Conservation (phyloP, 2,329 filamentous ascomycete species). For the Pseudocercospora crystallina region DNA sequence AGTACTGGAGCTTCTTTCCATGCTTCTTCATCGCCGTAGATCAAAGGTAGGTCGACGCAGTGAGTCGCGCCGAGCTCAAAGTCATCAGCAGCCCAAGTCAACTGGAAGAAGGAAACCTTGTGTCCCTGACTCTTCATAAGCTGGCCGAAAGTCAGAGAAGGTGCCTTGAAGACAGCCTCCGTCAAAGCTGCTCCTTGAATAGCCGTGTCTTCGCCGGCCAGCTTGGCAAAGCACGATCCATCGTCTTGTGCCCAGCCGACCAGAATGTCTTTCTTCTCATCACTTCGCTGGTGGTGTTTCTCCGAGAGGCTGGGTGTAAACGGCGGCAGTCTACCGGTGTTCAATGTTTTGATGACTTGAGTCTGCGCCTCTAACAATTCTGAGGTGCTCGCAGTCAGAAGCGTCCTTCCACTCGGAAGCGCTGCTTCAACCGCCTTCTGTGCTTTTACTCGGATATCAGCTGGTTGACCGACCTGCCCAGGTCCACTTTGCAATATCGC, state of each 20-base stretch:
- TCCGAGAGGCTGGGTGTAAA: not conserved
- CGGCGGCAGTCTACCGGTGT: not conserved
- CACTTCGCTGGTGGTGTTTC: not conserved
- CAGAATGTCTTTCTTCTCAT: not conserved
- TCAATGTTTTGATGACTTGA: not conserved
- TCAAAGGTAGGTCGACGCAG: not conserved
- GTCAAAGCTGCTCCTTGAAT: not conserved
- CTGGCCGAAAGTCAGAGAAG: not conserved
- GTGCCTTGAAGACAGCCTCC: not conserved
- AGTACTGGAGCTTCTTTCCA: conserved; percentile 1
- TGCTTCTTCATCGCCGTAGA: not conserved
- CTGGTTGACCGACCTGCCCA: not conserved
- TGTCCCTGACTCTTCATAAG: not conserved
- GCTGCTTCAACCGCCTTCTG: not conserved
- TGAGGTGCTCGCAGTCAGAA: not conserved
- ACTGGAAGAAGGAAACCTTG: not conserved
- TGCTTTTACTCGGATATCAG: not conserved
- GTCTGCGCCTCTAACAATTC: not conserved
- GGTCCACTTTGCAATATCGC: not conserved
- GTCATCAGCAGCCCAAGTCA: not conserved
- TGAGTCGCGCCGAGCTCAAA: not conserved
- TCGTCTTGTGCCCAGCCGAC: not conserved
- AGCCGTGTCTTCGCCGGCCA: not conserved
- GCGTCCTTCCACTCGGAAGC: not conserved
- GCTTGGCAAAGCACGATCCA: not conserved